Conservation (phyloP, 768 basidiomycete genomes). For the Tylopilus sp. region DNA sequence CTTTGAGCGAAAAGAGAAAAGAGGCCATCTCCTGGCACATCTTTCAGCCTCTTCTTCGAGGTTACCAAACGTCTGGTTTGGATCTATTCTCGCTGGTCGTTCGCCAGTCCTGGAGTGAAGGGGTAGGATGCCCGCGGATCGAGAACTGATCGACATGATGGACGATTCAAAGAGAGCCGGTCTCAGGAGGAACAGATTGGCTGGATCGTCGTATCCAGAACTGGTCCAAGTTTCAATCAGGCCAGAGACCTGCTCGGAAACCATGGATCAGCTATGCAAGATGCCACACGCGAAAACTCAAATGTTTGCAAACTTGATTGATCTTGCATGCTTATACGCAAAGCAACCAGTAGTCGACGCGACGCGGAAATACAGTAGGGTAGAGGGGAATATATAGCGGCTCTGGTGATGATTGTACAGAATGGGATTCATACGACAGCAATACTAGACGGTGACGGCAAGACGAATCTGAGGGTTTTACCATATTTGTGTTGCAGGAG, state of each 20-base stretch:
- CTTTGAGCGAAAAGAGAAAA: constrained; percentile 18
- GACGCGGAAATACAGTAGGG: constrained; percentile 8
- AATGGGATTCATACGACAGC: constrained; percentile 19
- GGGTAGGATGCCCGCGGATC: not conserved
- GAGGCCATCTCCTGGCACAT: constrained; percentile 4
- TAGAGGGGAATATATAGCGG: constrained; percentile 14
- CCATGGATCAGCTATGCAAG: not conserved
- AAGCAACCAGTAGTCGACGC: not conserved
- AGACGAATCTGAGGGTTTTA: constrained; percentile 29
- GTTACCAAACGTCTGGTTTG: constrained; percentile 1
- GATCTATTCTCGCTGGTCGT: not conserved
- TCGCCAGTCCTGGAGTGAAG: not conserved
- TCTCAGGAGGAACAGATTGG: not conserved
- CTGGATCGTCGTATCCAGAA: not conserved
- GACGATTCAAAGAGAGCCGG: not conserved
- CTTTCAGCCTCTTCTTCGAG: constrained; percentile 10
- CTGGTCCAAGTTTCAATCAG: constrained; percentile 15
- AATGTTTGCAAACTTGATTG: constrained; percentile 7
- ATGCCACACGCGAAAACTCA: no score
- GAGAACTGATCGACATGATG: no score
- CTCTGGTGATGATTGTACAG: constrained; percentile 23
- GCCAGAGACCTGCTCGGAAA: constrained; percentile 8
- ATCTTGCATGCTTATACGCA: constrained; percentile 1
- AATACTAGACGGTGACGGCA: constrained; percentile 14
- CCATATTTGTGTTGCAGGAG: constrained; percentile 74